phyloP scores from a whole-genome alignment of 805 yeast species.

The Lachancea lanzarotensis region DNA sequence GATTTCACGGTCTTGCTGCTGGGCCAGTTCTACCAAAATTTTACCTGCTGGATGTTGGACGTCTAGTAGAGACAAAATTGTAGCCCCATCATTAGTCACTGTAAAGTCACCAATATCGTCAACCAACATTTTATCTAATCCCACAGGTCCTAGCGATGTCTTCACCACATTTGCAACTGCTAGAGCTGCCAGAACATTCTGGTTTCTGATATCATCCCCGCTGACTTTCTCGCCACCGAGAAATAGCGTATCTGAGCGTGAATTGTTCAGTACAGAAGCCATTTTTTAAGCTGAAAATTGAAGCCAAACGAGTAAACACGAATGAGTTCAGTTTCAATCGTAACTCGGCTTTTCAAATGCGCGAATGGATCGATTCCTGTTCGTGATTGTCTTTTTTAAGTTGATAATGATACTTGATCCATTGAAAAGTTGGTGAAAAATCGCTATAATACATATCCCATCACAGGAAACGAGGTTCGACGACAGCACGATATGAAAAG shows the following conservation, averaged over 20 bases:
- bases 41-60: slow-evolving; percentile 99
- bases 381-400: too few relatives aligned
- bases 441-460: neutral
- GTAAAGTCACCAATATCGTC: slow-evolving; percentile 99
- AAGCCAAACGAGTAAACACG: neutral
- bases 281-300: slow-evolving; percentile 19
- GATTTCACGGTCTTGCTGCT: slow-evolving; percentile 97
- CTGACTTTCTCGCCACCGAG: slow-evolving; percentile 93
- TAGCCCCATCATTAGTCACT: slow-evolving; percentile 98
- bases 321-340: too few relatives aligned
- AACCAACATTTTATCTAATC: slow-evolving; percentile 95
- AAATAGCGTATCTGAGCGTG: slow-evolving; percentile 88
- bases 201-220: slow-evolving; percentile 95
- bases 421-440: too few relatives aligned
- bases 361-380: too few relatives aligned
- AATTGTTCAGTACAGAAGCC: slow-evolving; percentile 64
- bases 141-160: slow-evolving; percentile 96
- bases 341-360: too few relatives aligned
- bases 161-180: slow-evolving; percentile 76
- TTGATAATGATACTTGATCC: too few relatives aligned
- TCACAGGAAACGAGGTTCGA: neutral
- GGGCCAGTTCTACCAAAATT: slow-evolving; percentile 93
- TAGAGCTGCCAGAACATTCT: slow-evolving; percentile 89
- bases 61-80: slow-evolving; percentile 81
- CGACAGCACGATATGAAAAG: neutral